Conservation (phyloP, 148 eudicot genomes). For the Agrostemma githago region DNA sequence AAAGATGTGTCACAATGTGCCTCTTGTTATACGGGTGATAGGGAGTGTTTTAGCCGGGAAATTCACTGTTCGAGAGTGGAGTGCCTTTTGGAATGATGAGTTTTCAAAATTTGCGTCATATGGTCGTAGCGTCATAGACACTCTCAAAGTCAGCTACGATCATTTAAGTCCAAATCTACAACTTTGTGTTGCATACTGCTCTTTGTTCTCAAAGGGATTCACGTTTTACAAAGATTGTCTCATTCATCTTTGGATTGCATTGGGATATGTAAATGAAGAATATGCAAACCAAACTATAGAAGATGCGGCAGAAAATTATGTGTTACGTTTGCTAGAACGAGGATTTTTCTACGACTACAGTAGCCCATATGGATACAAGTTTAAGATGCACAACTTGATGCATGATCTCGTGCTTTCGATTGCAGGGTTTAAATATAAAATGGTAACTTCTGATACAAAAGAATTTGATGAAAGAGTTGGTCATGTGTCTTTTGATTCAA, state of each 20-base stretch:
- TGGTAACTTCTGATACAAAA: background rate
- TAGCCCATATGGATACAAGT: background rate
- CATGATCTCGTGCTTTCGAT: conserved; percentile 1
- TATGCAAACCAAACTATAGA: too few species aligned
- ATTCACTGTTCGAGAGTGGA: background rate
- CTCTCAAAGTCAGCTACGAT: too few species aligned
- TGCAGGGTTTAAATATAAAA: conserved; percentile 12
- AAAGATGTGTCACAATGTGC: background rate
- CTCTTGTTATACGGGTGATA: background rate
- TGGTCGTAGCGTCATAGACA: too few species aligned
- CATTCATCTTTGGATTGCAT: too few species aligned
- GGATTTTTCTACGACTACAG: too few species aligned
- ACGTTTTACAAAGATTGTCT: too few species aligned
- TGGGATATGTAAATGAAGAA: too few species aligned
- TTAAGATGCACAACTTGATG: background rate
- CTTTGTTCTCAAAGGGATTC: too few species aligned
- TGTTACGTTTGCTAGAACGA: too few species aligned
- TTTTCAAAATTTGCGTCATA: background rate
- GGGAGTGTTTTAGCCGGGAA: background rate
- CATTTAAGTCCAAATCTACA: too few species aligned
- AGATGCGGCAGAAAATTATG: too few species aligned
- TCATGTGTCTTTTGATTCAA: conserved; percentile 3
- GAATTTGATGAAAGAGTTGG: conserved; percentile 13
- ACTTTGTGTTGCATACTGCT: too few species aligned
- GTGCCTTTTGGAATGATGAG: background rate